Evolutionary conservation across 1,284 basidiomycete genomes (phyloP).

Genomic region (Naganishia sp.): DNA sequence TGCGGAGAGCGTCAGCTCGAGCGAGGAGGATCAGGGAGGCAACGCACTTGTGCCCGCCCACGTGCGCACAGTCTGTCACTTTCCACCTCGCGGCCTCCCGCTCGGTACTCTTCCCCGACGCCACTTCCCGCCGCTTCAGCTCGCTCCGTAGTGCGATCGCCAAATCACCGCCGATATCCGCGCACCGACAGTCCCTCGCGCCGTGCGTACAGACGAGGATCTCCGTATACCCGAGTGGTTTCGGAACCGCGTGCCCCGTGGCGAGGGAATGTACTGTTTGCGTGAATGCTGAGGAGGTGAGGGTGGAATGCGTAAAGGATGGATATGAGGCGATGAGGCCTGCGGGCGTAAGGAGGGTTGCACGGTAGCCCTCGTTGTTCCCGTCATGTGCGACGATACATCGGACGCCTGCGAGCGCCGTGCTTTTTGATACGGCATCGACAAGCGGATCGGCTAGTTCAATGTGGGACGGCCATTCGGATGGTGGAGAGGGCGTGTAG

Average conservation of each 20-base stretch:
- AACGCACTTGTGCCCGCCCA: constrained; percentile 78
- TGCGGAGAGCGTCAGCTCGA: constrained; percentile 41
- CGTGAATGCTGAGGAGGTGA: constrained; percentile 32
- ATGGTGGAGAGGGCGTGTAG: constrained; percentile 43
- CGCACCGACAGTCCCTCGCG: constrained; percentile 71
- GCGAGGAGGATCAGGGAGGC: constrained; percentile 4
- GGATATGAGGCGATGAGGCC: constrained; percentile 37
- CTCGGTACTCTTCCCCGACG: not conserved
- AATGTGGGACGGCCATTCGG: constrained; percentile 45
- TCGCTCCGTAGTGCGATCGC: constrained; percentile 48
- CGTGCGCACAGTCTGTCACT: constrained; percentile 71
- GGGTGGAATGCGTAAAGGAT: constrained; percentile 34
- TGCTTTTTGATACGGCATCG: constrained; percentile 27
- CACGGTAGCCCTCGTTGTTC: constrained; percentile 35
- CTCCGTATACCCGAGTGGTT: constrained; percentile 35
- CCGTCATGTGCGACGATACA: constrained; percentile 49
- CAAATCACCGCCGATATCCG: constrained; percentile 61
- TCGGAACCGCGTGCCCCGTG: not conserved
- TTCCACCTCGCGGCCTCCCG: constrained; percentile 33
- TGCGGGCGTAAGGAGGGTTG: constrained; percentile 44
- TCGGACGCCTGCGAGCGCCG: constrained; percentile 39
- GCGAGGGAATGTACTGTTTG: not conserved
- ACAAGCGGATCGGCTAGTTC: constrained; percentile 44
- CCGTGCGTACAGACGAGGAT: constrained; percentile 74
- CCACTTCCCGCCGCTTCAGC: constrained; percentile 43